Evolutionary conservation across 345 rosid genomes (phyloP).

Genomic region (Turnera subulata): DNA sequence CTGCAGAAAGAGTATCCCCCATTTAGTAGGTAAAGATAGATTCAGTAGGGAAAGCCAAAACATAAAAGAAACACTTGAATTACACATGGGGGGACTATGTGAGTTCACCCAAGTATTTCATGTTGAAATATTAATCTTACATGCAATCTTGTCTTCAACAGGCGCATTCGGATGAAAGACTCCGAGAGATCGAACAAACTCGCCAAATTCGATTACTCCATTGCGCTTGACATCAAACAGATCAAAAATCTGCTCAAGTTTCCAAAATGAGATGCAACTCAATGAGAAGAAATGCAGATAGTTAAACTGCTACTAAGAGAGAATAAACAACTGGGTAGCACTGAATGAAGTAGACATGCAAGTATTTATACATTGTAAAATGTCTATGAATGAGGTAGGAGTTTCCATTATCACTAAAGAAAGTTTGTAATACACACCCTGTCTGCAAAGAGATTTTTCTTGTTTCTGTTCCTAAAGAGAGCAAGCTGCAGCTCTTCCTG

Average conservation of each 20-base stretch:
- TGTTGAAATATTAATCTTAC: conserved; percentile 34
- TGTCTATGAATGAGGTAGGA: too few species aligned
- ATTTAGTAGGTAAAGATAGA: background rate
- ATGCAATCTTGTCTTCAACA: conserved; percentile 57
- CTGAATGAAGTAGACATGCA: background rate
- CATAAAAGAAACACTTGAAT: too few species aligned
- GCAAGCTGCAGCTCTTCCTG: conserved; percentile 96
- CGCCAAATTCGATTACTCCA: conserved; percentile 90
- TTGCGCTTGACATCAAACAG: conserved; percentile 81
- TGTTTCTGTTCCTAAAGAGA: conserved; percentile 69
- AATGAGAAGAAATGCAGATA: background rate
- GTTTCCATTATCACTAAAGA: too few species aligned
- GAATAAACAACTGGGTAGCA: too few species aligned
- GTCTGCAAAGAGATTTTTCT: conserved; percentile 78
- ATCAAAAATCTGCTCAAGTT: conserved; percentile 57
- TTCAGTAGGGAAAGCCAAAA: background rate
- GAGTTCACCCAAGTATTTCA: too few species aligned
- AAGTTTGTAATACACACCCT: conserved; percentile 44
- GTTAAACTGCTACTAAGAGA: too few species aligned
- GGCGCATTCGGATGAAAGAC: conserved; percentile 80
- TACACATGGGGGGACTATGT: too few species aligned
- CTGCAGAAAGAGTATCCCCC: conserved; percentile 34
- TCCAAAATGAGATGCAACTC: background rate
- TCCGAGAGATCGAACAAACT: conserved; percentile 80
- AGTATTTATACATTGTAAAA: too few species aligned